Percentiles rank a stretch among this genome's conserved stretches.
Evolutionary conservation across 176 grass and related monocot species (phyloP).

Genomic region (Cocos nucifera): DNA sequence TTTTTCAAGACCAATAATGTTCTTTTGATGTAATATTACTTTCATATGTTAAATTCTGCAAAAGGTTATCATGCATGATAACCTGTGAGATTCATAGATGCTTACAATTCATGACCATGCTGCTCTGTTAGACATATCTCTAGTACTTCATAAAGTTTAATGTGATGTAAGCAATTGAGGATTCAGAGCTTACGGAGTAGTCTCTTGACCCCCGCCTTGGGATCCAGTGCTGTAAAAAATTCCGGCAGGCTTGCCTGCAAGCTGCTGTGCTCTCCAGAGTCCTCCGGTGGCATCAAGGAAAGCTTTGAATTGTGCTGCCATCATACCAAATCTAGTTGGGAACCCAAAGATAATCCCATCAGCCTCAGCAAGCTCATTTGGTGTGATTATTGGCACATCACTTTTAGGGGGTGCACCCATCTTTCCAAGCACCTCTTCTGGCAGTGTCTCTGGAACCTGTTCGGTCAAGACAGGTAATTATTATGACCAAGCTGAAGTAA

Average conservation of each 20-base stretch:
- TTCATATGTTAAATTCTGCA: too few species aligned
- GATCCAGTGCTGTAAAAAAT: slow-evolving; percentile 62
- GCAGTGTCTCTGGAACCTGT: slow-evolving; percentile 61
- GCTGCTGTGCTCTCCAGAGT: slow-evolving; percentile 46
- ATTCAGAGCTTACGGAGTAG: slow-evolving; percentile 37
- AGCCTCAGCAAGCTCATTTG: slow-evolving; percentile 34
- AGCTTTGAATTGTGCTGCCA: slow-evolving; percentile 54
- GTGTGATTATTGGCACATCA: slow-evolving; percentile 36
- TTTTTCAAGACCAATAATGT: too few species aligned
- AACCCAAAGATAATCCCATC: slow-evolving; percentile 67
- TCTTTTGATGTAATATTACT: too few species aligned
- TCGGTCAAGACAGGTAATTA: neutral
- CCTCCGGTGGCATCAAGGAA: slow-evolving; percentile 56
- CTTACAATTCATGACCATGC: too few species aligned
- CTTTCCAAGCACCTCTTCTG: slow-evolving; percentile 41
- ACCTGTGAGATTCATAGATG: too few species aligned
- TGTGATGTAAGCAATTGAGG: too few species aligned
- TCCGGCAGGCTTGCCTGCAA: slow-evolving; percentile 63
- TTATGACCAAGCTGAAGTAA: too few species aligned
- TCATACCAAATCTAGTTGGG: slow-evolving; percentile 67
- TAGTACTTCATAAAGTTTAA: too few species aligned
- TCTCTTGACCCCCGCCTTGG: slow-evolving; percentile 70
- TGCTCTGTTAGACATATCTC: too few species aligned
- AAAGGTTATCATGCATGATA: too few species aligned
- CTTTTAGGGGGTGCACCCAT: slow-evolving; percentile 54